These are phyloP conservation scores for Silybum marianum DNA, from an alignment of 129 eudicot genomes.

Conservation along the genomic window DNA sequence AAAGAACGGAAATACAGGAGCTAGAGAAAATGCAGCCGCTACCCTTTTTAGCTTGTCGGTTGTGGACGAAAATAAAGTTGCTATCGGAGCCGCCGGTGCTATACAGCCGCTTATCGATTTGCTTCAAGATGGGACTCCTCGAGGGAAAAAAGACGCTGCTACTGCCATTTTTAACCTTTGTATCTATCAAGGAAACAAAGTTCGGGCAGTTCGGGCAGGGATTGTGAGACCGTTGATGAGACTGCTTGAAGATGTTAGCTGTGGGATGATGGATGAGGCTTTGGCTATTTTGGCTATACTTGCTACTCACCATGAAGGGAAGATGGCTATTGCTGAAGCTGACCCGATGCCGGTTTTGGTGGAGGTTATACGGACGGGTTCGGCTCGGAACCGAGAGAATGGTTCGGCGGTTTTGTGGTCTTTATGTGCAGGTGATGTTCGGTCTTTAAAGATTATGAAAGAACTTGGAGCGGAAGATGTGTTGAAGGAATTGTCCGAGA, in stretches of 20 bases:
- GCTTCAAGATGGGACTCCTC: conserved; percentile 73
- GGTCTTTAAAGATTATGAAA: conserved; percentile 49
- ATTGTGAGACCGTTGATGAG: conserved; percentile 68
- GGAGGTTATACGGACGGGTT: conserved; percentile 83
- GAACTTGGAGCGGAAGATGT: conserved; percentile 86
- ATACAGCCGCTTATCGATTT: conserved; percentile 75
- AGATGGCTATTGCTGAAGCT: conserved; percentile 67
- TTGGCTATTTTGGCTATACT: conserved; percentile 82
- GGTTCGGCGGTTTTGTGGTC: conserved; percentile 90
- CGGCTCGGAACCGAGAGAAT: conserved; percentile 87
- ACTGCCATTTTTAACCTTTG: conserved; percentile 88
- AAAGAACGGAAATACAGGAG: conserved; percentile 77
- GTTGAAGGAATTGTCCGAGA: conserved; percentile 73
- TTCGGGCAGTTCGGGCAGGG: conserved; percentile 88
- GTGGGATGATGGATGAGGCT: conserved; percentile 95
- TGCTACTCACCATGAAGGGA: conserved; percentile 90
- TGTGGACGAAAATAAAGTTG: conserved; percentile 86
- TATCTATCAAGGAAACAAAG: conserved; percentile 87
- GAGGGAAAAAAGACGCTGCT: conserved; percentile 93
- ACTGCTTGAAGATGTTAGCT: conserved; percentile 74
- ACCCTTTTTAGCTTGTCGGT: conserved; percentile 89
- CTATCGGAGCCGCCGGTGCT: conserved; percentile 93
- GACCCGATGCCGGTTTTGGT: conserved; percentile 68
- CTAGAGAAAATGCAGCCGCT: conserved; percentile 91
- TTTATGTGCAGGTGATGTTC: conserved; percentile 71